Evolutionary conservation across 148 eudicot genomes (phyloP).

Genomic region (Talinum fruticosum): DNA sequence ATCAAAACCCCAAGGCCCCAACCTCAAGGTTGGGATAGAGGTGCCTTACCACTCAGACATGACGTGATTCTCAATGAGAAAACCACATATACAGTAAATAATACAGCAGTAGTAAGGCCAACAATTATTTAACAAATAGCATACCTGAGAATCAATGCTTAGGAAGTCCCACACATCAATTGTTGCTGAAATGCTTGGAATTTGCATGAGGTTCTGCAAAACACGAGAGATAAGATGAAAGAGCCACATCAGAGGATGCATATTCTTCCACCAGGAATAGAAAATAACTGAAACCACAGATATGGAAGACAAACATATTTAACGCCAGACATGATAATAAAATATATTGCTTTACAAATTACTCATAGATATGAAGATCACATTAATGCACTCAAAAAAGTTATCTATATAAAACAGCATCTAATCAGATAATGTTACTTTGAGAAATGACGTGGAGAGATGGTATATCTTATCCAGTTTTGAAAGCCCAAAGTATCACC

Average conservation of each 20-base stretch:
- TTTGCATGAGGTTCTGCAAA: slow-evolving; percentile 83
- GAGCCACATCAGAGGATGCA: background rate
- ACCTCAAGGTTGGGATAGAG: no score
- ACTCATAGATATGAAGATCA: no score
- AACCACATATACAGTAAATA: background rate
- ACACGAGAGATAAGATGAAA: slow-evolving; percentile 5
- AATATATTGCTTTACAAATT: no score
- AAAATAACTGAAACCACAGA: no score
- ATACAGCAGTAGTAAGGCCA: slow-evolving; percentile 3
- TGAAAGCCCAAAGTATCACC: background rate
- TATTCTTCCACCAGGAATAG: background rate
- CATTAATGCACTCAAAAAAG: no score
- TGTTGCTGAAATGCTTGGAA: slow-evolving; percentile 83
- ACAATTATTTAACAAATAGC: slow-evolving; percentile 12
- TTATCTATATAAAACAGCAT: no score
- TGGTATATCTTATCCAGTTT: background rate
- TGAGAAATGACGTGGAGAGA: no score
- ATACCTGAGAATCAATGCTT: slow-evolving; percentile 98
- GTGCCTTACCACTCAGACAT: no score
- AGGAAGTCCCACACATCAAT: slow-evolving; percentile 99
- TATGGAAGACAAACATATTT: no score
- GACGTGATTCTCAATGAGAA: slow-evolving; percentile 24
- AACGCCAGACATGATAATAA: no score
- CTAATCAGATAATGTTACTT: no score
- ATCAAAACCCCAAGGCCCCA: no score